Percentiles rank a stretch among this genome's conserved stretches.
These are phyloP conservation scores for Xylariaceae sp. DNA, from an alignment of 2,329 filamentous ascomycete species.

Conservation along the genomic window DNA sequence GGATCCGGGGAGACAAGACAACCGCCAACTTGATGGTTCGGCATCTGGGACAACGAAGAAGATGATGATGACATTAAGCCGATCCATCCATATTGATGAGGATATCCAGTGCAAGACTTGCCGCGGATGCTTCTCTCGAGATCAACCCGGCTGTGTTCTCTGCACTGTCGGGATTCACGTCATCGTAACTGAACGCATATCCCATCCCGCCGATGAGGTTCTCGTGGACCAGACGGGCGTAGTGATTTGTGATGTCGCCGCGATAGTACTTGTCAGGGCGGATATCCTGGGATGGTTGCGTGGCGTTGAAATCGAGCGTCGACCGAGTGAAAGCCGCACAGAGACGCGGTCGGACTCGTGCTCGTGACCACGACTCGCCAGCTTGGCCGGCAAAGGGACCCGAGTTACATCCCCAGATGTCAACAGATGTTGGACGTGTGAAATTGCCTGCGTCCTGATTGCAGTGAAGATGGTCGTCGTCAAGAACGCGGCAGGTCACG, in stretches of 20 bases:
- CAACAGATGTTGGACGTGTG: slow-evolving; percentile 36
- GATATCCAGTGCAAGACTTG: slow-evolving; percentile 6
- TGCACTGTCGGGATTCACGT: slow-evolving; percentile 49
- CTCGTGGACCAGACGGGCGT: slow-evolving; percentile 52
- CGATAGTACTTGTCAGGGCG: slow-evolving; percentile 38
- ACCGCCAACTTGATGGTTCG: no score
- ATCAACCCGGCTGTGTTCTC: slow-evolving; percentile 48
- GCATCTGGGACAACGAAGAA: no score
- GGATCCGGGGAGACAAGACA: no score
- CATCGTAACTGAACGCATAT: slow-evolving; percentile 62
- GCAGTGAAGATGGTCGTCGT: slow-evolving; percentile 33
- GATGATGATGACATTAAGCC: no score
- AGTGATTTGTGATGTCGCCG: slow-evolving; percentile 43
- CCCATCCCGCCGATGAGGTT: slow-evolving; percentile 53
- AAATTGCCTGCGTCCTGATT: slow-evolving; percentile 37
- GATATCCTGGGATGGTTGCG: slow-evolving; percentile 37
- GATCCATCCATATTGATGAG: slow-evolving; percentile 8
- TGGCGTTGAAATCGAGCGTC: slow-evolving; percentile 40
- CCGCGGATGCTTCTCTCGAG: background rate
- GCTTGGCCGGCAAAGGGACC: slow-evolving; percentile 35
- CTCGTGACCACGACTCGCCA: slow-evolving; percentile 28
- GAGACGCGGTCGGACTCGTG: slow-evolving; percentile 39
- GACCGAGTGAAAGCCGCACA: slow-evolving; percentile 44
- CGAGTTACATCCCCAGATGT: slow-evolving; percentile 45
- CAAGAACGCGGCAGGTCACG: slow-evolving; percentile 35